Base-by-base conservation (phyloP, 2,329 filamentous ascomycete genomes). In the Verticillium tricorpus region DNA sequence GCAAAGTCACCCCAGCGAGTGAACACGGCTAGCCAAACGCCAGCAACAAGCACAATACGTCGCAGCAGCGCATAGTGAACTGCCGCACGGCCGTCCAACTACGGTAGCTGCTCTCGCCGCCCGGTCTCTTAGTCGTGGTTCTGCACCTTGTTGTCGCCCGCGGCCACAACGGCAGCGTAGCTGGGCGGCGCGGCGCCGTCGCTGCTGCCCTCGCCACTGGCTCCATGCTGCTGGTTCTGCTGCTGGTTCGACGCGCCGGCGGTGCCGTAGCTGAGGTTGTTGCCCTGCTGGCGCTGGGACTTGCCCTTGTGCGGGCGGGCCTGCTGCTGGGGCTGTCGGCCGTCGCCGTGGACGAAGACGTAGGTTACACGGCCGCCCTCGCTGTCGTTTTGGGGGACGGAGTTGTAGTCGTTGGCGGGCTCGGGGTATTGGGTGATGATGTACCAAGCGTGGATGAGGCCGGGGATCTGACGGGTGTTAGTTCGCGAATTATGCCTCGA, bases 361-460 rank as follows among this genome's bases (percentile, higher is more conserved):
- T 95, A 94, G 45, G 88, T 89, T 61, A 94, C 87, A 64, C 82
- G 83, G 67, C 83, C 80, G 68, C 79, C 77, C 67, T 84, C 82
- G 69, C 72, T 68, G 69, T 85, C 83, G 60, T 87, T 85, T 5
- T 60, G 59, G 25, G 84, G 77, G 50, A 90, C 74, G 58, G 81
- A 78, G 68, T 91, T 85, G 77, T 95, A 93, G 65, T 89, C 86
- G 74, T 84, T 85, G 62, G 88, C 82, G 50, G 84, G 68, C 64
- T 97, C 94, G 62, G 95, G 95, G 75, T 89, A 91, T 73, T 91
- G 90, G 70, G 91, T 86, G 77, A 99, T 97, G 77, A 98, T 96
- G 83, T 98, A 99, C 94, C 95, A 98, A 65, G 93, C 87, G 80
- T 99, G 95, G 2, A 99, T 80, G 58, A 98, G 89, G 64, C 94